These are phyloP conservation scores for Raddia distichophylla DNA, from an alignment of 176 grass and related monocot species.

Conservation along the genomic window DNA sequence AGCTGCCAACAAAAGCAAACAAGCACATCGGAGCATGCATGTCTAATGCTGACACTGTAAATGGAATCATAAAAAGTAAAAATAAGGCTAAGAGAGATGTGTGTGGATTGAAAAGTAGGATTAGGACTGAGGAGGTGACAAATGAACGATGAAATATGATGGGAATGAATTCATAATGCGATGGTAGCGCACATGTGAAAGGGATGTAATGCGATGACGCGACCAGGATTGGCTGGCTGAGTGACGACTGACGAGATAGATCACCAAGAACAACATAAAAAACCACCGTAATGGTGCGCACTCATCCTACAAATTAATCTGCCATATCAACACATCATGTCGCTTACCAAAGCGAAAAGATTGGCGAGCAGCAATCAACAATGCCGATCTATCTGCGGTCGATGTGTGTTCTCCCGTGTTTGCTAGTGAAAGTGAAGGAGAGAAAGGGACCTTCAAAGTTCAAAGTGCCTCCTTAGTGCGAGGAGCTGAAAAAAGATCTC, in stretches of 20 bases:
- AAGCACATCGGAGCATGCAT: not conserved
- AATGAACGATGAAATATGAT: too few relatives aligned
- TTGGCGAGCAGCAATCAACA: not conserved
- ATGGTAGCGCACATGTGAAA: too few relatives aligned
- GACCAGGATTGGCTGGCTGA: not conserved
- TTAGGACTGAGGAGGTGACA: too few relatives aligned
- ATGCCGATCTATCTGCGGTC: not conserved
- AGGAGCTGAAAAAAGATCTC: not conserved
- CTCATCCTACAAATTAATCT: not conserved
- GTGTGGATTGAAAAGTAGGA: too few relatives aligned
- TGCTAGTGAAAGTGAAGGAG: not conserved
- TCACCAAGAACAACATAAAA: not conserved
- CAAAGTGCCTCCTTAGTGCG: not conserved
- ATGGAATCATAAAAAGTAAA: too few relatives aligned
- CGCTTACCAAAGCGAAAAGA: not conserved
- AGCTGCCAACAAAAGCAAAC: not conserved
- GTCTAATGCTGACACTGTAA: too few relatives aligned
- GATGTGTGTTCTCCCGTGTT: not conserved
- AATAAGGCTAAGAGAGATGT: too few relatives aligned
- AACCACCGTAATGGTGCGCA: not conserved
- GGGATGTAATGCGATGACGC: not conserved
- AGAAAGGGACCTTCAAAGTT: not conserved
- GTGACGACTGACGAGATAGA: not conserved
- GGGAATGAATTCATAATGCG: too few relatives aligned
- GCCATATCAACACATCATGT: not conserved